A percentile compares a stretch with the other conserved stretches of the same genome.
Evolutionary conservation across 129 eudicot genomes (phyloP).

Genomic region (Heracleum sosnowskyi): DNA sequence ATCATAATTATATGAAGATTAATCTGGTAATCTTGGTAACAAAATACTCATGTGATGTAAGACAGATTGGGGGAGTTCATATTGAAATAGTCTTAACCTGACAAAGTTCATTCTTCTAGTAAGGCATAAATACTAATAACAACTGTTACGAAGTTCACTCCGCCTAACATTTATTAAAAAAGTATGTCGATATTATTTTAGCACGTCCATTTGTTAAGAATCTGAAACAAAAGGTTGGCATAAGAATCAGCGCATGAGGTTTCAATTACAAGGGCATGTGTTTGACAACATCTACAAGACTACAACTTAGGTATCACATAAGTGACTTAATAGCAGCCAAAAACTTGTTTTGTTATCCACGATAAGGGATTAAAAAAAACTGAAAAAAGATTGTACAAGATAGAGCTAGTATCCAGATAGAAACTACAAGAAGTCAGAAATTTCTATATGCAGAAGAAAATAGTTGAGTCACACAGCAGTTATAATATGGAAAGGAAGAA

Average conservation of each 20-base stretch:
- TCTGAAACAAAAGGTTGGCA: not conserved
- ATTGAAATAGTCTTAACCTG: not conserved
- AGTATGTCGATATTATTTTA: not conserved
- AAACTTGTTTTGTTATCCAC: not conserved
- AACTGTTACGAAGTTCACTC: not conserved
- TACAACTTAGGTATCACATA: not conserved
- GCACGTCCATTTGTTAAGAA: not conserved
- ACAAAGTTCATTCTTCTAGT: not conserved
- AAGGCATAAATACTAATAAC: not conserved
- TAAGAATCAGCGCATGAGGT: not conserved
- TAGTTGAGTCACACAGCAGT: not conserved
- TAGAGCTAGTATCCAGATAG: not conserved
- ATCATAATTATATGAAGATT: not conserved
- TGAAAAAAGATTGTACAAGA: not conserved
- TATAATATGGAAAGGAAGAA: constrained; percentile 1
- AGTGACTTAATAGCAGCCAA: not conserved
- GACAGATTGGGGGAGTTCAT: not conserved
- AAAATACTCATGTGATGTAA: not conserved
- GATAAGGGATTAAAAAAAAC: not conserved
- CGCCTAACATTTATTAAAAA: not conserved
- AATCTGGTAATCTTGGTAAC: not conserved
- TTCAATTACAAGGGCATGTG: not conserved
- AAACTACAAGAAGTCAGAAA: not conserved
- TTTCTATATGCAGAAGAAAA: not conserved
- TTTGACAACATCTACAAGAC: not conserved